These are phyloP conservation scores for Solanum rostratum DNA, from an alignment of 257 asterid genomes.

Conservation along the genomic window DNA sequence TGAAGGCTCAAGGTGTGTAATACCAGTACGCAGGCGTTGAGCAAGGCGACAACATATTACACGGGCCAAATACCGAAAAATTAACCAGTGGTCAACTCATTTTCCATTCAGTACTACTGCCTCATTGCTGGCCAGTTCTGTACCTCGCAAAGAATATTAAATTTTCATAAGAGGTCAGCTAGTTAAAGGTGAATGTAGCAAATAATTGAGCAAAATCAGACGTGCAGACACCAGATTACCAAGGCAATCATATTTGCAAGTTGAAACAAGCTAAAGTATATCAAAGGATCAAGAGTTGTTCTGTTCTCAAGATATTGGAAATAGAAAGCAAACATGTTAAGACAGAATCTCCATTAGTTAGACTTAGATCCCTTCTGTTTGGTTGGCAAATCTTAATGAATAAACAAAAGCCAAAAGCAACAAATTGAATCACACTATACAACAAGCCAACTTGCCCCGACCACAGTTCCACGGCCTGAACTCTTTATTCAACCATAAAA, in stretches of 20 bases:
- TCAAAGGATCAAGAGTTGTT: background rate
- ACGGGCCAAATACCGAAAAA: background rate
- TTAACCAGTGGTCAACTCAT: slow-evolving; percentile 5
- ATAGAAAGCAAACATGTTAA: background rate
- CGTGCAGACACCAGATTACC: background rate
- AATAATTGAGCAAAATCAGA: background rate
- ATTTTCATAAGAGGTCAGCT: background rate
- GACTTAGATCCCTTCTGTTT: background rate
- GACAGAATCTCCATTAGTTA: background rate
- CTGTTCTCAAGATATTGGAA: background rate
- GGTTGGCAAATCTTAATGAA: background rate
- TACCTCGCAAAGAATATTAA: slow-evolving; percentile 13
- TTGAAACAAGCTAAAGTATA: background rate
- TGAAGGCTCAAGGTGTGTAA: too few species aligned
- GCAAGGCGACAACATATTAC: background rate
- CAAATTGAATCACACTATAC: background rate
- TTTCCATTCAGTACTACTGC: slow-evolving; percentile 1
- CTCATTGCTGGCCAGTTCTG: slow-evolving; percentile 13
- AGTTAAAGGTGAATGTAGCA: background rate
- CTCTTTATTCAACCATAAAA: background rate
- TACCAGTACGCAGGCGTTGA: too few species aligned
- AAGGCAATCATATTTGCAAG: background rate
- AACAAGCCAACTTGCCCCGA: background rate
- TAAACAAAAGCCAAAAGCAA: background rate
- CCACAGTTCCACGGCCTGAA: background rate